These are phyloP conservation scores for Azolla pinnata DNA, from an alignment of 75 land plant species.

Conservation along the genomic window DNA sequence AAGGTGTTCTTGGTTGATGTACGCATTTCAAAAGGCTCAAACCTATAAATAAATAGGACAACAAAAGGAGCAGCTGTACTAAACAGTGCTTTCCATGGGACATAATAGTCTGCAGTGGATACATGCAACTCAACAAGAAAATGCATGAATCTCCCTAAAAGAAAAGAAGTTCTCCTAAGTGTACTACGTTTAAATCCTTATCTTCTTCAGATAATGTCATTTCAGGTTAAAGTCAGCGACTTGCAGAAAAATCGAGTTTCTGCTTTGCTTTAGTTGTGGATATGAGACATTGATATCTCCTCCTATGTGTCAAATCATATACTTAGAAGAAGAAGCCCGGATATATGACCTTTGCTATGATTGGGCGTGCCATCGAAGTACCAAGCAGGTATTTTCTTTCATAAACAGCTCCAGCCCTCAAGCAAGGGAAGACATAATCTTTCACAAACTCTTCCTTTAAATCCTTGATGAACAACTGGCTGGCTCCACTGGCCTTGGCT, in stretches of 20 bases:
- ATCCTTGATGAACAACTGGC: conserved; percentile 75
- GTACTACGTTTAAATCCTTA: too few species aligned
- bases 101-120: too few species aligned
- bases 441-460: conserved; percentile 92
- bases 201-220: too few species aligned
- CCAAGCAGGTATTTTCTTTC: conserved; percentile 96
- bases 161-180: too few species aligned
- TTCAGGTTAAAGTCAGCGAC: too few species aligned
- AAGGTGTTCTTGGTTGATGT: too few species aligned
- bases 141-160: neutral
- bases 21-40: too few species aligned
- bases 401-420: conserved; percentile 95
- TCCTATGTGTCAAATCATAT: neutral
- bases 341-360: conserved; percentile 93
- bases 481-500: conserved; percentile 96
- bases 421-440: conserved; percentile 85
- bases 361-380: conserved; percentile 99
- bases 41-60: conserved; percentile 3
- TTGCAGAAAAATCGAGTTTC: too few species aligned
- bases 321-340: neutral
- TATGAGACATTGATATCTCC: too few species aligned
- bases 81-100: too few species aligned
- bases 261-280: too few species aligned
- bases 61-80: neutral
- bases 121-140: too few species aligned